Evolutionary conservation across 768 basidiomycete genomes (phyloP), one percentile per base, ranked within the genome.

Genomic region (Psilocybe azurescens): DNA sequence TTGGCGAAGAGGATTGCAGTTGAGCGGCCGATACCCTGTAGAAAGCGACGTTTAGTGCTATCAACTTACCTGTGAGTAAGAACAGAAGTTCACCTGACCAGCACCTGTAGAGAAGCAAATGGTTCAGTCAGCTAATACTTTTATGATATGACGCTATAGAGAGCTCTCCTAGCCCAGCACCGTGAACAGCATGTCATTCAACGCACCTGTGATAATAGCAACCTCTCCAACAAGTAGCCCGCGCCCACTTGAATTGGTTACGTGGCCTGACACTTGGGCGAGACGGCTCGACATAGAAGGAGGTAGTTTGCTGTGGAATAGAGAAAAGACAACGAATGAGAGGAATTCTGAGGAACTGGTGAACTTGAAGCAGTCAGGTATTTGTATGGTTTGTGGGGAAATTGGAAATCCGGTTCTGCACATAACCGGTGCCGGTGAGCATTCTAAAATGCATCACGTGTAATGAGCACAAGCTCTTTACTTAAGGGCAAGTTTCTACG

Each of bases 141-240:
- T 24, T 24, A 24, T 24, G 24, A 24, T 24, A 36, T 7, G 33
- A 7, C 6, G 33, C 33, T 11, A 36, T 11, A 36, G 33, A 36
- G 7, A 36, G 33, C 6, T 6, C 7, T 36, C 33, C 33, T 36
- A 11, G 6, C 33, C 33, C 33, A 36, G 11, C 33, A 36, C 6
- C 33, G 11, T 36, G 6, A 7, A 36, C 24, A 24, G 24, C 24
- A 36, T 36, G 7, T 36, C 33, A 36, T 11, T 47, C 46, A 36
- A 36, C n/a, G n/a, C 30, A 50, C 91, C 93, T 53, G 93, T 95
- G 69, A 95, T 88, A 72, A 95, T 93, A 14, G 90, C 92, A 7
- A 94, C 92, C 69, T 94, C 90, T 5, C 88, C 90, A 1, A 79
- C 82, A 52, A 93, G 79, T 48, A 94, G 77, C 3, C 92, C 91